Conservation (phyloP, 352 stramenopile species). For the Phytopythium ostracodes region DNA sequence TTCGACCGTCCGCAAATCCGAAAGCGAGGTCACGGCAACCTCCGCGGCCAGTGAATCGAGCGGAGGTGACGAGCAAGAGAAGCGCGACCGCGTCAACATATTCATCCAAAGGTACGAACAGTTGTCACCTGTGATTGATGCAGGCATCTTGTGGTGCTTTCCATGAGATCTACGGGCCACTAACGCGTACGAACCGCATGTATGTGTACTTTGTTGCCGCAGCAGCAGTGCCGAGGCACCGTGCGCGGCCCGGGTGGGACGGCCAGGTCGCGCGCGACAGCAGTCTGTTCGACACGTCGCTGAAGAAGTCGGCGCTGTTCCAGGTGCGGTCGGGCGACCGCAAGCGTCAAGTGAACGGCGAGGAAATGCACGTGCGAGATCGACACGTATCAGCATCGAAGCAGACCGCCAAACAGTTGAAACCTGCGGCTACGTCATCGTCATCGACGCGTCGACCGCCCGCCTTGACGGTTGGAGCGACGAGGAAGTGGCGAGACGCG, state of each 20-base stretch:
- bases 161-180: too few relatives aligned
- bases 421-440: background rate
- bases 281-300: slow-evolving; percentile 41
- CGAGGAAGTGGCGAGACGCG: background rate
- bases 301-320: slow-evolving; percentile 56
- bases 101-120: background rate
- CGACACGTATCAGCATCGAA: background rate
- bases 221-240: background rate
- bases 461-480: too few relatives aligned
- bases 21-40: background rate
- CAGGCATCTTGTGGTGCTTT: too few relatives aligned
- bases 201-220: background rate
- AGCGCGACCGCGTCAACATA: background rate
- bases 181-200: background rate
- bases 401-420: background rate
- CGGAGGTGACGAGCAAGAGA: background rate
- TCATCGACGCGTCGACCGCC: background rate
- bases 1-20: background rate
- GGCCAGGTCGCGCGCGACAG: slow-evolving; percentile 21
- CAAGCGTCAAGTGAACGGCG: slow-evolving; percentile 16
- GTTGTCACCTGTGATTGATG: background rate
- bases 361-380: slow-evolving; percentile 11
- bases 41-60: background rate
- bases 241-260: slow-evolving; percentile 42
- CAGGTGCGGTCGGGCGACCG: slow-evolving; percentile 38